These are phyloP conservation scores for Xerocomus spinulosus DNA, from an alignment of 768 basidiomycete species.

Conservation along the genomic window DNA sequence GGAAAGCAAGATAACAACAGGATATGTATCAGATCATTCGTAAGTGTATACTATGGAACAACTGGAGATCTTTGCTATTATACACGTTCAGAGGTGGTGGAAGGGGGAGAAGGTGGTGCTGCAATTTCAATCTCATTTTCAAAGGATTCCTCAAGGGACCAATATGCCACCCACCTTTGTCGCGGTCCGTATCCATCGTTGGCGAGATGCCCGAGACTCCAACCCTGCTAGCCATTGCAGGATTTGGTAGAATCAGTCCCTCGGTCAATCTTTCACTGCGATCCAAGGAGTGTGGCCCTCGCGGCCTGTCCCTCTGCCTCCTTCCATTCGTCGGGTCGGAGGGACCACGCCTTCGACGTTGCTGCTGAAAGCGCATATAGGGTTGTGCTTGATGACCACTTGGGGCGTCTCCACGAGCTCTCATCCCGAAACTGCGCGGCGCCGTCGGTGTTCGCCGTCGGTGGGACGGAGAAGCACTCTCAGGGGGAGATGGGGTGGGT, in stretches of 20 bases:
- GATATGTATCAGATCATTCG: neutral
- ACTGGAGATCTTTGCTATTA: neutral
- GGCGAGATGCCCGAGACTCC: neutral
- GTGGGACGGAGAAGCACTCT: neutral
- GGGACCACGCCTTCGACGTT: slow-evolving; percentile 4
- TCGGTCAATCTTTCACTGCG: neutral
- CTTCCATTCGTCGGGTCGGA: slow-evolving; percentile 2
- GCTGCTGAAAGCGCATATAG: neutral
- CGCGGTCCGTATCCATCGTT: neutral
- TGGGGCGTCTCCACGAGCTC: neutral
- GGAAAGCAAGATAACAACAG: neutral
- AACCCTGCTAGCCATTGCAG: neutral
- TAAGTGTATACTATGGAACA: neutral
- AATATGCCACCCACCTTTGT: neutral
- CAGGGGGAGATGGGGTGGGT: slow-evolving; percentile 7
- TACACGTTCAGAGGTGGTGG: slow-evolving; percentile 1
- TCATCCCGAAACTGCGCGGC: slow-evolving; percentile 6
- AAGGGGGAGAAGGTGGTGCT: neutral
- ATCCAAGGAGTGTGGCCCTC: neutral
- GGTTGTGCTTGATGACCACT: neutral
- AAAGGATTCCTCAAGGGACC: too few relatives aligned
- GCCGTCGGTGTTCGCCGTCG: slow-evolving; percentile 9
- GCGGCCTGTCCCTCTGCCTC: slow-evolving; percentile 1
- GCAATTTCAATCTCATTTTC: neutral
- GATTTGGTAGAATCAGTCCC: neutral